phyloP scores from a whole-genome alignment of 2,329 filamentous ascomycete genomes.

The Akanthomyces lecanii region DNA sequence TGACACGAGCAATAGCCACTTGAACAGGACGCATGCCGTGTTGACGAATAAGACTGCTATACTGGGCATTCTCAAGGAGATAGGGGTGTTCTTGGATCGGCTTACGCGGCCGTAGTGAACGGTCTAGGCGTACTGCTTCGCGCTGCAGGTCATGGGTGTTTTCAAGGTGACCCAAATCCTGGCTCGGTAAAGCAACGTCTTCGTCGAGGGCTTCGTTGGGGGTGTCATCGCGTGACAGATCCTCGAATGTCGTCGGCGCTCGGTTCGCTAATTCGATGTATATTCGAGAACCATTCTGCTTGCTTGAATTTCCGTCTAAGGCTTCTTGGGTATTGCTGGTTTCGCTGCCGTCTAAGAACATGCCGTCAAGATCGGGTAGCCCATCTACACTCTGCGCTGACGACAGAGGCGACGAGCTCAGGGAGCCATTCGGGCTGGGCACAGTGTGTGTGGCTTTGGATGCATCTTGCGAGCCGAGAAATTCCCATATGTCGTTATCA shows the following conservation, averaged over 20 bases:
- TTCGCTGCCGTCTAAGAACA: constrained; percentile 7
- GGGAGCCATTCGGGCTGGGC: constrained; percentile 15
- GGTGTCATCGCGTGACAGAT: not conserved
- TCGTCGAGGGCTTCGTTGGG: not conserved
- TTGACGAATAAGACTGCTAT: constrained; percentile 48
- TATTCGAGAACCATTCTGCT: not conserved
- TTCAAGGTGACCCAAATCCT: constrained; percentile 9
- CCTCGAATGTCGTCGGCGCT: not conserved
- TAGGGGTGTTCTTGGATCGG: constrained; percentile 60
- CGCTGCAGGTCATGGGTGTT: constrained; percentile 19
- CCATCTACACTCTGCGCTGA: constrained; percentile 29
- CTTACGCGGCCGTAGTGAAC: constrained; percentile 55
- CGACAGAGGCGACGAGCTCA: constrained; percentile 33
- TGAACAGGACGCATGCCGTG: constrained; percentile 52
- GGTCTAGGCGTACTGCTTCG: constrained; percentile 34
- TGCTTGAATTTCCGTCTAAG: constrained; percentile 14
- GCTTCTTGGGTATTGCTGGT: not conserved
- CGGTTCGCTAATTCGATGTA: not conserved
- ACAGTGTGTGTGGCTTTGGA: constrained; percentile 1
- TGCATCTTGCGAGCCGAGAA: constrained; percentile 31
- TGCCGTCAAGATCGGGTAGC: constrained; percentile 21
- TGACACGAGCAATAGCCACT: constrained; percentile 32
- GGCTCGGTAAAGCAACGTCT: constrained; percentile 8
- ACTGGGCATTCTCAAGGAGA: constrained; percentile 51
- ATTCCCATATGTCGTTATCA: constrained; percentile 32